Evolutionary conservation across 352 stramenopile species (phyloP).

Genomic region (Elongisporangium undulatum): DNA sequence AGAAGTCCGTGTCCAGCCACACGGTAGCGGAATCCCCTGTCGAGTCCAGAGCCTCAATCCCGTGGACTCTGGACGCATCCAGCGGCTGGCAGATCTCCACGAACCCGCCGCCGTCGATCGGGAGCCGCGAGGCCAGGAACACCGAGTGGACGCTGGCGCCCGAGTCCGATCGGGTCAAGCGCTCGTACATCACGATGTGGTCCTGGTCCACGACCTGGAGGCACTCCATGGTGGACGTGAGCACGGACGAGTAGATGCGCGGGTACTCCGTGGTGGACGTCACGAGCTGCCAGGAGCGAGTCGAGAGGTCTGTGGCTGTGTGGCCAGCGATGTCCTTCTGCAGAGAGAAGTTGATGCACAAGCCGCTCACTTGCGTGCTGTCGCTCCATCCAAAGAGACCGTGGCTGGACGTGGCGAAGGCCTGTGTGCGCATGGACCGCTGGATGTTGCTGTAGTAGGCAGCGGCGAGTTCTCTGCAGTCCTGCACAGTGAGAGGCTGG

Average conservation of each 20-base stretch:
- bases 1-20: background rate
- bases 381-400: background rate
- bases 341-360: background rate
- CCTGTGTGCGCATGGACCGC: background rate
- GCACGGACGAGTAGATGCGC: background rate
- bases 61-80: background rate
- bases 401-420: background rate
- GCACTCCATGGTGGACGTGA: background rate
- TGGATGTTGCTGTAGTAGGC: background rate
- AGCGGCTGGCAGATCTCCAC: background rate
- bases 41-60: background rate
- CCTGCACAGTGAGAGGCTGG: background rate
- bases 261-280: background rate
- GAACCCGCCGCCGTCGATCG: background rate
- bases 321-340: background rate
- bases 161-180: background rate
- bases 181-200: background rate
- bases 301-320: background rate
- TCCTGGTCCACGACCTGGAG: background rate
- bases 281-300: background rate
- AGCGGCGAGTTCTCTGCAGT: background rate
- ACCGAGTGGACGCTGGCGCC: background rate
- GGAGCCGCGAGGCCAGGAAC: background rate
- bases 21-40: too few species aligned
- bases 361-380: background rate